phyloP scores from a whole-genome alignment of 78 protist genomes.

The Acrasis kona region DNA sequence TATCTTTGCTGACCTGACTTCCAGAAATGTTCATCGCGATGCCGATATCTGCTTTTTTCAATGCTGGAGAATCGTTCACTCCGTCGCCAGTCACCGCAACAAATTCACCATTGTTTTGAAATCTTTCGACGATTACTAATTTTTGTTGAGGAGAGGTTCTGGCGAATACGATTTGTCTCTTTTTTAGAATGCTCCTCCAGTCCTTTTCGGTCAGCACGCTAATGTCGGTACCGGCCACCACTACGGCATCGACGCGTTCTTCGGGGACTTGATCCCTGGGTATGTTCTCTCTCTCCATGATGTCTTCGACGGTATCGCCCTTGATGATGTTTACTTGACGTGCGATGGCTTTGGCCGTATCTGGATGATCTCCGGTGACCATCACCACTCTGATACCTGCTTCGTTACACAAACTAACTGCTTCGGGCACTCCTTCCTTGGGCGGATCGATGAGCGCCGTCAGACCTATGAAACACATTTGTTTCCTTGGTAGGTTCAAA shows the following conservation, averaged over 20 bases:
- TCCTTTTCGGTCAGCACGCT: background rate
- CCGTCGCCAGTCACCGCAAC: conserved; percentile 63
- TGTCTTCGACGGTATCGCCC: too few species aligned
- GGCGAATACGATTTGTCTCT: background rate
- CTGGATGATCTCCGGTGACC: conserved; percentile 98
- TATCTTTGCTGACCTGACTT: conserved; percentile 86
- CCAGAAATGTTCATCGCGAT: conserved; percentile 91
- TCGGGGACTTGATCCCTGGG: too few species aligned
- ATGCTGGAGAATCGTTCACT: conserved; percentile 63
- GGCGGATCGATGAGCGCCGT: conserved; percentile 95
- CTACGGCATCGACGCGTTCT: too few species aligned
- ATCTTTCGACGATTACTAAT: conserved; percentile 62
- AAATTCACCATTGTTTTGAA: background rate
- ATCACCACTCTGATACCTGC: conserved; percentile 84
- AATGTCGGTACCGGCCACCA: too few species aligned
- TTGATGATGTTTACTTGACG: too few species aligned
- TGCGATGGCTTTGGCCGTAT: conserved; percentile 93
- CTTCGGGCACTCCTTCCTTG: conserved; percentile 69
- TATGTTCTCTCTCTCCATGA: too few species aligned
- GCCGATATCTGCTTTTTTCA: conserved; percentile 57
- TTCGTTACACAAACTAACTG: conserved; percentile 70
- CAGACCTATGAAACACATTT: conserved; percentile 74
- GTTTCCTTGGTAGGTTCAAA: conserved; percentile 24
- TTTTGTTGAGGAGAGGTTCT: conserved; percentile 93
- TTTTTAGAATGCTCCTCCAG: background rate